Conservation (phyloP, 768 basidiomycete genomes). For the Lactarius evosmus region DNA sequence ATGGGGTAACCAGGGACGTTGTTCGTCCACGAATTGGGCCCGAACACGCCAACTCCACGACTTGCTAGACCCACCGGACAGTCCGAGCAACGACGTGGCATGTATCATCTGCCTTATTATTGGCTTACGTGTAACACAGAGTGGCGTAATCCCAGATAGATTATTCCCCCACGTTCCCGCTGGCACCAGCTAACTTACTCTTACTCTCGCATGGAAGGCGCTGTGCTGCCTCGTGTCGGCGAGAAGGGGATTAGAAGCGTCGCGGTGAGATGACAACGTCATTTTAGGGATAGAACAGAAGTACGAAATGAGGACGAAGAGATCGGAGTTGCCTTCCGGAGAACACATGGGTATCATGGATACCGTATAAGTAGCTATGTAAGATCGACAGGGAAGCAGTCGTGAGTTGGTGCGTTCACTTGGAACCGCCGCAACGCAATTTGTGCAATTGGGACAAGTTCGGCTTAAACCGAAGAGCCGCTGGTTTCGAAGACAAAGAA, state of each 20-base stretch:
- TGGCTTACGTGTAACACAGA: background rate
- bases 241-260: constrained; percentile 12
- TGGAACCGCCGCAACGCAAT: background rate
- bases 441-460: background rate
- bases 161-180: background rate
- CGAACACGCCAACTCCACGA: background rate
- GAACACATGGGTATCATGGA: constrained; percentile 12
- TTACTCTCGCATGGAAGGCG: background rate
- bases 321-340: constrained; percentile 14
- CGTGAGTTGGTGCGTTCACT: background rate
- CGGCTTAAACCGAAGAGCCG: too few relatives aligned
- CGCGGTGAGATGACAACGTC: background rate
- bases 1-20: background rate
- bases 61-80: background rate
- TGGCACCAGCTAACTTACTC: background rate
- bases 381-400: constrained; percentile 6
- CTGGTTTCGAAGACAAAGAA: background rate
- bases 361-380: constrained; percentile 9
- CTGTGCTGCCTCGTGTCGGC: constrained; percentile 18
- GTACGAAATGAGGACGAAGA: constrained; percentile 19
- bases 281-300: background rate
- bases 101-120: background rate
- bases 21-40: background rate
- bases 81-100: background rate
- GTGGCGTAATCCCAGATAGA: background rate